Conservation (phyloP, 306 rosid genomes). For the Citrullus amarus region DNA sequence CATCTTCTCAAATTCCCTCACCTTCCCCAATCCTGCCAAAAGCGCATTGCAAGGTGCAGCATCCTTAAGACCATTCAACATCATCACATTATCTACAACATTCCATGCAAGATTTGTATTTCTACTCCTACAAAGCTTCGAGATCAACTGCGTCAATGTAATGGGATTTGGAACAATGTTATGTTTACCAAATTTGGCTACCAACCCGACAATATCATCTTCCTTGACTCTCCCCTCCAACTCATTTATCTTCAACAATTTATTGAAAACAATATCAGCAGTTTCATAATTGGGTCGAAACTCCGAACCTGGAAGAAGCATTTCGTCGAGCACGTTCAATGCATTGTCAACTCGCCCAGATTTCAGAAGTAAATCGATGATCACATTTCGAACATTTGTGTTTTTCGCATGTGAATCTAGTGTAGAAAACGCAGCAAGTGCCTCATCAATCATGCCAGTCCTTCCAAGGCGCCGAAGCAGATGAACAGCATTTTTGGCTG, state of each 20-base stretch:
- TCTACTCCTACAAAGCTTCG: conserved; percentile 34
- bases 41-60: conserved; percentile 61
- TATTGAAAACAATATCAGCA: conserved; percentile 28
- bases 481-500: conserved; percentile 15
- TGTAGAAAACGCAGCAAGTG: conserved; percentile 21
- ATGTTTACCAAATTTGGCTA: conserved; percentile 25
- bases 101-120: conserved; percentile 50
- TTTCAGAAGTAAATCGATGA: conserved; percentile 20
- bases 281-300: conserved; percentile 32
- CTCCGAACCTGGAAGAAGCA: conserved; percentile 30
- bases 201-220: conserved; percentile 37
- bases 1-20: conserved; percentile 36
- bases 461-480: conserved; percentile 25
- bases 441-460: conserved; percentile 40
- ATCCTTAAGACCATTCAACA: conserved; percentile 34
- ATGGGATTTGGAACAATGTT: conserved; percentile 34
- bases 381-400: conserved; percentile 32
- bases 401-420: conserved; percentile 31
- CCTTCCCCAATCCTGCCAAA: conserved; percentile 46
- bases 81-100: conserved; percentile 37
- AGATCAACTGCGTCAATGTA: conserved; percentile 43
- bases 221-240: conserved; percentile 25
- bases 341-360: conserved; percentile 31
- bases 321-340: conserved; percentile 51
- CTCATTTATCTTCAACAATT: conserved; percentile 19